A percentile compares a stretch with the other conserved stretches of the same genome.
phyloP scores from a whole-genome alignment of 2,329 filamentous ascomycete genomes.

The Lecanicillium sp. region DNA sequence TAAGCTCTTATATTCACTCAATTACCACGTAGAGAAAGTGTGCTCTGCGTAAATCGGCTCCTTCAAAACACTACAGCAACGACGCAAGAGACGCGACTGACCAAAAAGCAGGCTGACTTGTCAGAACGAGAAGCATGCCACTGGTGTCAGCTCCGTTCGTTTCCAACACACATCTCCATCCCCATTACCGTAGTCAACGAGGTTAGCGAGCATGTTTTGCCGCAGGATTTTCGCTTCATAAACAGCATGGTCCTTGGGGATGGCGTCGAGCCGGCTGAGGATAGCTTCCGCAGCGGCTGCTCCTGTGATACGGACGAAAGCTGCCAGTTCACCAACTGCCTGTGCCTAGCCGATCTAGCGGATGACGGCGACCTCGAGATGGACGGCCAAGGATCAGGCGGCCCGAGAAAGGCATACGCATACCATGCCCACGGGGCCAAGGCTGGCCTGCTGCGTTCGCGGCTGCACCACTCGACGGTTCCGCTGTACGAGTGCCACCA shows the following conservation, averaged over 20 bases:
- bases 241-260: slow-evolving; percentile 49
- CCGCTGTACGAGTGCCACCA: slow-evolving; percentile 78
- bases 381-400: slow-evolving; percentile 10
- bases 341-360: slow-evolving; percentile 58
- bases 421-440: slow-evolving; percentile 52
- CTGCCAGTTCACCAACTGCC: slow-evolving; percentile 61
- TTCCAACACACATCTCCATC: slow-evolving; percentile 37
- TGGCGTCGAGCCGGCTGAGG: slow-evolving; percentile 52
- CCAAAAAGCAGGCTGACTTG: slow-evolving; percentile 14
- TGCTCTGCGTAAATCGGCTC: too few relatives aligned
- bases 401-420: slow-evolving; percentile 41
- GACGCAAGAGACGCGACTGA: too few relatives aligned
- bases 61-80: too few relatives aligned
- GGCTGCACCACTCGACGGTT: slow-evolving; percentile 43
- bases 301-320: slow-evolving; percentile 52
- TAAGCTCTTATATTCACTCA: not conserved
- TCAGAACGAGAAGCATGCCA: slow-evolving; percentile 39
- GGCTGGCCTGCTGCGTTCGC: slow-evolving; percentile 43
- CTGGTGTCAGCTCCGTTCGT: slow-evolving; percentile 52
- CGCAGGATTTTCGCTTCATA: slow-evolving; percentile 62
- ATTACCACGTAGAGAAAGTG: not conserved
- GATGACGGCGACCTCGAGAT: slow-evolving; percentile 24
- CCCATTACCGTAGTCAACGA: slow-evolving; percentile 60
- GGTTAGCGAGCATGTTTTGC: slow-evolving; percentile 46
- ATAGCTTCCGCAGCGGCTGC: slow-evolving; percentile 62